Percentiles rank a stretch among this genome's conserved stretches.
Conservation (phyloP, 352 stramenopile species). For the Thalassiosira ordinaria region DNA sequence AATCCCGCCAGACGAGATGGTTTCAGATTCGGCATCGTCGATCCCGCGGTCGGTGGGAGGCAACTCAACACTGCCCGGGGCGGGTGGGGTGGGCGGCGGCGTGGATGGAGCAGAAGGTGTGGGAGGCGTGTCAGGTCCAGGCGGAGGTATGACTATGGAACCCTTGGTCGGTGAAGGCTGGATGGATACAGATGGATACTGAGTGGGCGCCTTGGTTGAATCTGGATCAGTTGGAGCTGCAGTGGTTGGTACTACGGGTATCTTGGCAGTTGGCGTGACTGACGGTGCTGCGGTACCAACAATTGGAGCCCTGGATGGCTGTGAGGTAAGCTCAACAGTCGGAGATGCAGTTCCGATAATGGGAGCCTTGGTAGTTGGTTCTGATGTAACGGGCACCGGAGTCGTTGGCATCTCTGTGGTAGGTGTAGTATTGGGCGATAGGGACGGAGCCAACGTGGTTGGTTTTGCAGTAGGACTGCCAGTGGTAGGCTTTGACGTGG, state of each 20-base stretch:
- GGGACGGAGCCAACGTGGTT: slow-evolving; percentile 1
- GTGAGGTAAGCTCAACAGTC: background rate
- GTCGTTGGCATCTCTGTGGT: background rate
- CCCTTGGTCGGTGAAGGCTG: slow-evolving; percentile 2
- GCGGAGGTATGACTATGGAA: background rate
- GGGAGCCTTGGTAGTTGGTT: slow-evolving; percentile 21
- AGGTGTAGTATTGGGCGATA: background rate
- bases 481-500: slow-evolving; percentile 14
- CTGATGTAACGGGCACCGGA: slow-evolving; percentile 4
- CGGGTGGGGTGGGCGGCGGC: background rate
- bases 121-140: background rate
- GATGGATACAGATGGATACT: background rate
- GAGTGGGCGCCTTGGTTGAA: slow-evolving; percentile 34
- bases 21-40: slow-evolving; percentile 14
- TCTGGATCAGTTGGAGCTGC: background rate
- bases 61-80: background rate
- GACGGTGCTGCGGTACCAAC: background rate
- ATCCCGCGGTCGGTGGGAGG: too few species aligned
- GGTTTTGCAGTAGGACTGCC: slow-evolving; percentile 8
- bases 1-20: slow-evolving; percentile 36
- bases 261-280: background rate
- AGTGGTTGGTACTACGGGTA: background rate
- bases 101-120: background rate
- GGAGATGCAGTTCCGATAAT: slow-evolving; percentile 1
- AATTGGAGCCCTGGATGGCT: background rate